These are phyloP conservation scores for Suillus decipiens DNA, from an alignment of 768 basidiomycete species.

Conservation along the genomic window DNA sequence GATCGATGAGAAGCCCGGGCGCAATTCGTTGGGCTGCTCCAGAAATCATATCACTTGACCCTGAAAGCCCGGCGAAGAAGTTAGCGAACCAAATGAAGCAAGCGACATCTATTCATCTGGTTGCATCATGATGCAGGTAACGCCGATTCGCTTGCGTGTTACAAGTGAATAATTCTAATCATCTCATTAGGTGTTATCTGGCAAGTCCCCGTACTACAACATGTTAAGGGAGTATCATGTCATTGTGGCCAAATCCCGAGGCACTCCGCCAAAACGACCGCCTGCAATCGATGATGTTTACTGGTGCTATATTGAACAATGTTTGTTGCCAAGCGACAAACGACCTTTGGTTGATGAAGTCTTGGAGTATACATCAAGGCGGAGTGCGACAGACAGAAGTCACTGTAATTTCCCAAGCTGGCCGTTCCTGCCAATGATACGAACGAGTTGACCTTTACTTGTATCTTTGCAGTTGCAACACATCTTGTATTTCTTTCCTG, in stretches of 20 bases:
- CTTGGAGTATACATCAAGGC: neutral
- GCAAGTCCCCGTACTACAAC: neutral
- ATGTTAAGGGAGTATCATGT: neutral
- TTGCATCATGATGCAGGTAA: slow-evolving; percentile 8
- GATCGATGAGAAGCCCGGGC: neutral
- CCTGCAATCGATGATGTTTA: neutral
- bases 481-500: neutral
- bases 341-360: neutral
- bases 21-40: slow-evolving; percentile 6
- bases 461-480: neutral
- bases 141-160: neutral
- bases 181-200: neutral
- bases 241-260: neutral
- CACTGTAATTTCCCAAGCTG: neutral
- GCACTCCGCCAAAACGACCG: neutral
- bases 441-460: neutral
- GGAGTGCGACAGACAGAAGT: neutral
- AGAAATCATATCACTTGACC: neutral
- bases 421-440: neutral
- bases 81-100: neutral
- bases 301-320: neutral
- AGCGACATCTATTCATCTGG: slow-evolving; percentile 11
- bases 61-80: neutral
- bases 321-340: neutral
- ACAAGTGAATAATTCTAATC: neutral